Conservation (phyloP, 2,329 filamentous ascomycete genomes). For the Monosporascus sp. region DNA sequence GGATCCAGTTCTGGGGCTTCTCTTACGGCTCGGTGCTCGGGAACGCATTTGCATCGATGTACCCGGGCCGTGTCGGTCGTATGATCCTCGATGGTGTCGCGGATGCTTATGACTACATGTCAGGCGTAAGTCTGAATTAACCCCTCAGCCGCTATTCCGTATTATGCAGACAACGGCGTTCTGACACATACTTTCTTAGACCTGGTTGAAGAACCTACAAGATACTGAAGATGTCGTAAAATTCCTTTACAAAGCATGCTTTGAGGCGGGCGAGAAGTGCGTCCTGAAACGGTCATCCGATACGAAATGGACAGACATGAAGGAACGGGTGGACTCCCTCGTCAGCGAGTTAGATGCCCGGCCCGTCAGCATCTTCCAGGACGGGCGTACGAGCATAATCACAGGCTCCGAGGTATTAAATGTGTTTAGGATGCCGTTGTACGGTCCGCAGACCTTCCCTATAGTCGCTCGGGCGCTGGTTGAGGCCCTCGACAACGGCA, state of each 20-base stretch:
- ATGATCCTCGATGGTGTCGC: constrained; percentile 37
- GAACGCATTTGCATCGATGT: constrained; percentile 39
- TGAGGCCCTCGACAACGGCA: constrained; percentile 18
- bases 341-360: constrained; percentile 22
- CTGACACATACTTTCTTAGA: constrained; percentile 5
- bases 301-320: constrained; percentile 22
- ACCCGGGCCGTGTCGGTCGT: constrained; percentile 34
- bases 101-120: constrained; percentile 32
- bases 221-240: constrained; percentile 33
- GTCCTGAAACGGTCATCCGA: constrained; percentile 24
- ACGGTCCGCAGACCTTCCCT: constrained; percentile 17
- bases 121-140: constrained; percentile 18
- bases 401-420: constrained; percentile 26
- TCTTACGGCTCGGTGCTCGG: constrained; percentile 44
- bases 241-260: constrained; percentile 33
- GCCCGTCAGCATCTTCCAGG: constrained; percentile 19
- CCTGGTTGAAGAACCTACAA: constrained; percentile 31
- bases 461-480: constrained; percentile 3
- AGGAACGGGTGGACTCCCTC: constrained; percentile 27
- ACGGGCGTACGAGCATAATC: constrained; percentile 16
- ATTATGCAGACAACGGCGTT: neutral
- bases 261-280: constrained; percentile 24
- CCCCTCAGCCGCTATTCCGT: neutral
- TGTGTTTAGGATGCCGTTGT: constrained; percentile 25
- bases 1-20: constrained; percentile 43